Evolutionary conservation across 2,329 filamentous ascomycete species (phyloP), one percentile per base, ranked within the genome.

Genomic region (Curvularia lunata): DNA sequence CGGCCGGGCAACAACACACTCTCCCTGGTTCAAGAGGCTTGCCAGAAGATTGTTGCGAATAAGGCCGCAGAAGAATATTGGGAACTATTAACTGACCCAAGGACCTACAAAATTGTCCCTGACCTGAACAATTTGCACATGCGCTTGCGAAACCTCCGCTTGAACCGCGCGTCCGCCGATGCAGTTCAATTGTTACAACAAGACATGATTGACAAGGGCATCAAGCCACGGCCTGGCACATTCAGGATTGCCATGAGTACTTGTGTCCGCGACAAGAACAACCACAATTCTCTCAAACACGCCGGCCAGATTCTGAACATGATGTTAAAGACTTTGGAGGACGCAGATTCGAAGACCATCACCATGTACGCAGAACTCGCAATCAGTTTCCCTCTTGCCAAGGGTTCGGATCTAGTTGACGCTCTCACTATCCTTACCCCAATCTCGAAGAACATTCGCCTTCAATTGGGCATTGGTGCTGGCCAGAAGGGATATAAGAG

Each of bases 241-340:
- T 91, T 92, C 78, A 85, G 86, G 52, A 84, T 91, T 46, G 91
- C 89, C 52, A 86, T 97, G 80, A 83, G 84, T 62, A 83, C 86
- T 5, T 97, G 92, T 75, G 79, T 86, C 23, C 85, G 88, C 55
- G 92, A 97, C 79, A 89, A 87, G 70, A 87, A 88, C 54, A 97
- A 96, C 73, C 81, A 75, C n/a, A 84, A 88, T 51, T 85, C 86
- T 21, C 84, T 96, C 63, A 77, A 80, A 3, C 83, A 89, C 63
- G 89, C 91, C 4, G 85, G 81, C 49, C 76, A 81, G 49, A 81
- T 96, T 25, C 78, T 97, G 28, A 81, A 87, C 10, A 62, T 67
- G 28, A 75, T 76, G 73, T 61, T 48, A 10, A 52, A 59, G 10
- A 62, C 62, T 1, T 59, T 74, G 9, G 68, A 69, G 37, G 71